A percentile compares a stretch with the other conserved stretches of the same genome.
These are phyloP conservation scores for Parietaria judaica DNA, from an alignment of 306 rosid species.

Conservation along the genomic window DNA sequence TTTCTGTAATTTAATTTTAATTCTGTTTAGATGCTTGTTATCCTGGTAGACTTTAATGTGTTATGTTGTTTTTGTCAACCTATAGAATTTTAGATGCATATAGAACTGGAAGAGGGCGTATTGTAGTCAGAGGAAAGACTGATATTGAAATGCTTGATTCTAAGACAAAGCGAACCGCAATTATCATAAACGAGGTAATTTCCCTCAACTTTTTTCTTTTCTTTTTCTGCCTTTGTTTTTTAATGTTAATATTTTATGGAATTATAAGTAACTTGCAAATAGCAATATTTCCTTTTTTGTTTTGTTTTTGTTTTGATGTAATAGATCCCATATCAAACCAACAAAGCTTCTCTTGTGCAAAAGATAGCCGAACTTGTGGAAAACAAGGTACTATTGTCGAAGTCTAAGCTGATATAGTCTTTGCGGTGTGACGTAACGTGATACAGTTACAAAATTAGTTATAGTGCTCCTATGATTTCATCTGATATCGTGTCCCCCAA, in stretches of 20 bases:
- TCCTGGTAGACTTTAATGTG: not conserved
- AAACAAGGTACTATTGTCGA: constrained; percentile 50
- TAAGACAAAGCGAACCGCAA: constrained; percentile 62
- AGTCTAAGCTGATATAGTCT: not conserved
- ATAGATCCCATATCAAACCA: constrained; percentile 92
- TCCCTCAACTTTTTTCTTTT: constrained; percentile 11
- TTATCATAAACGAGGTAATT: constrained; percentile 75
- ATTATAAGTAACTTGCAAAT: constrained; percentile 3
- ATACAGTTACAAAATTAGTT: not conserved
- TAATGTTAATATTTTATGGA: not conserved
- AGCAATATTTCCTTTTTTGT: not conserved
- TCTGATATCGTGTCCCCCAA: constrained; percentile 1
- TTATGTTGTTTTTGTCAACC: constrained; percentile 18
- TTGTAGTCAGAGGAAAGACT: constrained; percentile 84
- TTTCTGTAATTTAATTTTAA: no score
- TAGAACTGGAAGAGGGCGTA: constrained; percentile 82
- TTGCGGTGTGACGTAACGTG: no score
- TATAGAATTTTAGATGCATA: constrained; percentile 91
- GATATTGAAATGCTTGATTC: constrained; percentile 85
- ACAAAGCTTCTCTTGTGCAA: constrained; percentile 82
- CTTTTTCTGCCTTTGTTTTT: constrained; percentile 15
- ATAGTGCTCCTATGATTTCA: not conserved
- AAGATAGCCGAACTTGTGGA: constrained; percentile 97
- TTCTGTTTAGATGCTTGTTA: not conserved
- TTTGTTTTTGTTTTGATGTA: constrained; percentile 21